Base-by-base conservation (phyloP, 2,329 filamentous ascomycete species). In the Bipolaris zeicola region DNA sequence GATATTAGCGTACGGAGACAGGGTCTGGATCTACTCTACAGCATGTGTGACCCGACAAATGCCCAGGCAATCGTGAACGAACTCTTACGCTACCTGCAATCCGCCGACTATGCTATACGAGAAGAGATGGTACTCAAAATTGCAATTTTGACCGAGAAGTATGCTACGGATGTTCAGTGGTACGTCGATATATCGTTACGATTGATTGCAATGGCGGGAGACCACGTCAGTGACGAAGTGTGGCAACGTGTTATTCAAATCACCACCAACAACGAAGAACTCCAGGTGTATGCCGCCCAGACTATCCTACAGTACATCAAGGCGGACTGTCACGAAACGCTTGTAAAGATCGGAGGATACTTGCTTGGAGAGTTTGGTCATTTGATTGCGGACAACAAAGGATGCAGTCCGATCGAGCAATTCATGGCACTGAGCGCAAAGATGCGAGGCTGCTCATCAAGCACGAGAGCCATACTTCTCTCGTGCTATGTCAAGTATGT, bases 61-160 rank as follows among this genome's bases (percentile, higher is more conserved):
- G 92, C 95, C 6, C 90, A 91, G 63, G 88, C 91, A 8, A 96
- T 99, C 64, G 95, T 99, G 37, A 89, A 90, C 58, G 95, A 99
- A 79, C 87, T 99, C 48, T 80, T 99, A 50, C 91, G 94, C 65
- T 98, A 97, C 76, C 85, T 99, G 7, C 94, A 97, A 71, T 96
- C 92, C 53, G 95, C 95, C 45, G 95, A 99, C 76, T 99, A 96
- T 76, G 94, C 94, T 5, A 97, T 99, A 68, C 87, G 96, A 62
- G 96, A 99, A 79, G 95, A 99, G 77, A 99, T 99, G 95, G 95
- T 98, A 3, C 82, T 99, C 61, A 99, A 99, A 80, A 96, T 99
- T 77, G 95, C 95, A 50, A 99, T 99, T 70, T 78, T 99, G 63
- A 98, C 96, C 0, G 95, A 99, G 75, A 98, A 98, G 74, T 99